Base-by-base conservation (phyloP, 768 basidiomycete genomes). In the Mycena galericulata region DNA sequence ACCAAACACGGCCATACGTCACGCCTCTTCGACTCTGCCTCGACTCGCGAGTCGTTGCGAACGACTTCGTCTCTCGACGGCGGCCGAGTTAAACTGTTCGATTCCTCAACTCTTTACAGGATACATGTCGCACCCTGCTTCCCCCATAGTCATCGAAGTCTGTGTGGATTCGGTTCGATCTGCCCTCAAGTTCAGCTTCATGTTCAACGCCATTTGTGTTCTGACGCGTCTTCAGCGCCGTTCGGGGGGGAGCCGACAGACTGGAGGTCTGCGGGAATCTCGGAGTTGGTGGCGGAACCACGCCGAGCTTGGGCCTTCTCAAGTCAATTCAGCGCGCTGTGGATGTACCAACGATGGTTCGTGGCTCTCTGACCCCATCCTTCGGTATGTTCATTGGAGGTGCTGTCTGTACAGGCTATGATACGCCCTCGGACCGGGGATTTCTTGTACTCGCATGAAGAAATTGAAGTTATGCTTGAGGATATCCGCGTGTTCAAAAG, bases 81-180 rank as follows among this genome's bases (percentile, higher is more conserved):
- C n/a, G n/a, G n/a, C n/a, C n/a, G n/a, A n/a, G n/a, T n/a, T n/a
- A n/a, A n/a, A n/a, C n/a, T n/a, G n/a, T n/a, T n/a, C n/a, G n/a
- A n/a, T n/a, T n/a, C n/a, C n/a, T n/a, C n/a, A n/a, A n/a, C n/a
- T 8, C 50, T 45, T 18, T 63, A 51, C 51, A 2, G 41, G 57
- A 26, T 38, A 12, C 2, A 68, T 68, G 67, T 14, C 51, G 4
- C 43, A 56, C 68, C 54, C 58, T 68, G 18, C 54, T 50, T 40
- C 72, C 65, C 68, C 77, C 27, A 62, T 81, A 56, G 63, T 79
- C 30, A 76, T 90, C 54, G 90, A 92, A 80, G 88, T 94, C 51
- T 94, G 93, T 75, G 83, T 94, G 46, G 93, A 94, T 78, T 94
- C 92, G 9, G 84, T 92, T 24, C 87, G 89, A 70, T 93, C 92